A percentile compares a stretch with the other conserved stretches of the same genome.
These are phyloP conservation scores for Nicotiana tomentosiformis DNA, from an alignment of 257 asterid genomes.

Conservation along the genomic window DNA sequence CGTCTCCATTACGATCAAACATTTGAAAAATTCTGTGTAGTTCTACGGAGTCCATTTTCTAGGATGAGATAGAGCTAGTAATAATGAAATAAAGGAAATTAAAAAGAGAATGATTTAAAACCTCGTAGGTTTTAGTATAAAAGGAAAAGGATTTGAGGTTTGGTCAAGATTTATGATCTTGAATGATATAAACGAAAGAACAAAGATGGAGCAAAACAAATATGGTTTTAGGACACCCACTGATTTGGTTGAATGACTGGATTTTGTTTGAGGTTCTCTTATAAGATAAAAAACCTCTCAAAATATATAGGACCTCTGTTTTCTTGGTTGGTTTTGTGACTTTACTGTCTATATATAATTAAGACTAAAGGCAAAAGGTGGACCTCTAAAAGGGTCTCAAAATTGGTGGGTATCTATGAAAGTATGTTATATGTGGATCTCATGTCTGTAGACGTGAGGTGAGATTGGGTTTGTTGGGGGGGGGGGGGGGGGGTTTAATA, in stretches of 20 bases:
- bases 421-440: neutral
- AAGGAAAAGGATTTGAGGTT: neutral
- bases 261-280: neutral
- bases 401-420: neutral
- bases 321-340: neutral
- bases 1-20: constrained; percentile 42
- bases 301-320: no score
- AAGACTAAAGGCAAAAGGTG: no score
- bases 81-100: neutral
- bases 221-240: constrained; percentile 16
- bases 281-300: no score
- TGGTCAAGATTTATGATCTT: neutral
- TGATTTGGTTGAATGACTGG: constrained; percentile 2
- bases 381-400: neutral
- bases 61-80: neutral
- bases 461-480: neutral
- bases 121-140: neutral
- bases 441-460: neutral
- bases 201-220: neutral
- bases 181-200: neutral
- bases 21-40: constrained; percentile 35
- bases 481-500: neutral
- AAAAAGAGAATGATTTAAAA: neutral
- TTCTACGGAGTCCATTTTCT: constrained; percentile 32
- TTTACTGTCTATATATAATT: neutral